These are phyloP conservation scores for Phialophora verrucosa DNA, from an alignment of 2,329 filamentous ascomycete genomes.

Conservation along the genomic window DNA sequence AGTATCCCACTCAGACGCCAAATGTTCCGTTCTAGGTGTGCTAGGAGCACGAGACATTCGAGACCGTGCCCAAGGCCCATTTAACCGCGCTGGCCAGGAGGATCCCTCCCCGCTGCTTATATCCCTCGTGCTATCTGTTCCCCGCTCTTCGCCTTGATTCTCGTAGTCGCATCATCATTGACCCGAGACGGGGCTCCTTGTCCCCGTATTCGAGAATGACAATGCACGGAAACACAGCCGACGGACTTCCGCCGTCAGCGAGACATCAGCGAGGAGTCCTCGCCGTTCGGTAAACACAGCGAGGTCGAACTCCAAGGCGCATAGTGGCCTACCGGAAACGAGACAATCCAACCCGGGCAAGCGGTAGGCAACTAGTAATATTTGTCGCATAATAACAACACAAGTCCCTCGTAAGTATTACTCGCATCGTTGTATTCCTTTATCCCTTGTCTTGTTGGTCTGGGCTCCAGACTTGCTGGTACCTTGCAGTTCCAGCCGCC, in stretches of 20 bases:
- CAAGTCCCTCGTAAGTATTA: slow-evolving; percentile 5
- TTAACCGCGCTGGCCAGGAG: not conserved
- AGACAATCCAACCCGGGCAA: not conserved
- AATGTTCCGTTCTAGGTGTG: not conserved
- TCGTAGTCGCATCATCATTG: slow-evolving; percentile 17
- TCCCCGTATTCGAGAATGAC: not conserved
- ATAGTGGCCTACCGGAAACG: not conserved
- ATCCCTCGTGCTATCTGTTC: not conserved
- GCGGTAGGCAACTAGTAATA: not conserved
- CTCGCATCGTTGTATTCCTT: slow-evolving; percentile 1
- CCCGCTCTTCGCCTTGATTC: not conserved
- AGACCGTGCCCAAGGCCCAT: not conserved
- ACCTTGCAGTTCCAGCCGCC: slow-evolving; percentile 13
- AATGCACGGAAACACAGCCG: not conserved
- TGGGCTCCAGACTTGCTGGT: slow-evolving; percentile 1
- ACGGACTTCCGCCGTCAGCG: not conserved
- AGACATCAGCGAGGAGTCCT: not conserved
- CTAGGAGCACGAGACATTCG: slow-evolving; percentile 15
- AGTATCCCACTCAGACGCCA: slow-evolving; percentile 15
- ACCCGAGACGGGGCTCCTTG: slow-evolving; percentile 3
- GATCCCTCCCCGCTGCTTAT: not conserved
- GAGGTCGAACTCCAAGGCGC: not conserved
- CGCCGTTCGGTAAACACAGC: not conserved
- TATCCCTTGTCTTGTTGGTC: slow-evolving; percentile 2
- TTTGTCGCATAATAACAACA: not conserved